A percentile compares a stretch with the other conserved stretches of the same genome.
phyloP scores from a whole-genome alignment of 176 grass and related monocot genomes.

The Avena atlantica region DNA sequence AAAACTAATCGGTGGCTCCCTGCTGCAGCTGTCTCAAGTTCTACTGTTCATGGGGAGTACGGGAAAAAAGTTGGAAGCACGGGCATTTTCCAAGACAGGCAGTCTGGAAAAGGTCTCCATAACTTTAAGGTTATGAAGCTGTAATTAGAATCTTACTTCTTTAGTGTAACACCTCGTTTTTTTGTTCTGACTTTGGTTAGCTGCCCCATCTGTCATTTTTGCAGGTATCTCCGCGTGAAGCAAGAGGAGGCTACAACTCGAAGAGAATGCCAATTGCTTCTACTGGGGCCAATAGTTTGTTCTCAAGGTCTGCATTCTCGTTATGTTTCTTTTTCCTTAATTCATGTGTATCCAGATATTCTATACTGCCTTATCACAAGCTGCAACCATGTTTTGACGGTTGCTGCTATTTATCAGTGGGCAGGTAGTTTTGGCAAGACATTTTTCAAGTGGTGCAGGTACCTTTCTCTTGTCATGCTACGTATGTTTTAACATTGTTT shows the following conservation, averaged over 20 bases:
- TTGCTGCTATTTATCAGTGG: slow-evolving; percentile 36
- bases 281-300: slow-evolving; percentile 46
- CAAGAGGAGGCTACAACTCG: slow-evolving; percentile 35
- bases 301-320: slow-evolving; percentile 47
- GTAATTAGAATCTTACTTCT: neutral
- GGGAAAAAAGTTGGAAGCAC: slow-evolving; percentile 43
- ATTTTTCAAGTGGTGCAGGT: slow-evolving; percentile 71
- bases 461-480: slow-evolving; percentile 27
- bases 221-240: slow-evolving; percentile 38
- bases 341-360: neutral
- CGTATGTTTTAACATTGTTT: slow-evolving; percentile 6
- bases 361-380: slow-evolving; percentile 14
- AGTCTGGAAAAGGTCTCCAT: slow-evolving; percentile 27
- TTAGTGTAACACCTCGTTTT: neutral
- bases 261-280: slow-evolving; percentile 36
- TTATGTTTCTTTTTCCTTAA: neutral
- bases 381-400: neutral
- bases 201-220: slow-evolving; percentile 27
- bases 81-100: neutral
- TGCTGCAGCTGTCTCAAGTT: slow-evolving; percentile 46
- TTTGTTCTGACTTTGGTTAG: slow-evolving; percentile 11
- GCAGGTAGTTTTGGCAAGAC: slow-evolving; percentile 42
- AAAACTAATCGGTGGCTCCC: neutral
- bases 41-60: slow-evolving; percentile 29
- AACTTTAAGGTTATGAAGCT: slow-evolving; percentile 16